Conservation (phyloP, 1,284 basidiomycete genomes). For the Austroboletus novae-zelandiae region DNA sequence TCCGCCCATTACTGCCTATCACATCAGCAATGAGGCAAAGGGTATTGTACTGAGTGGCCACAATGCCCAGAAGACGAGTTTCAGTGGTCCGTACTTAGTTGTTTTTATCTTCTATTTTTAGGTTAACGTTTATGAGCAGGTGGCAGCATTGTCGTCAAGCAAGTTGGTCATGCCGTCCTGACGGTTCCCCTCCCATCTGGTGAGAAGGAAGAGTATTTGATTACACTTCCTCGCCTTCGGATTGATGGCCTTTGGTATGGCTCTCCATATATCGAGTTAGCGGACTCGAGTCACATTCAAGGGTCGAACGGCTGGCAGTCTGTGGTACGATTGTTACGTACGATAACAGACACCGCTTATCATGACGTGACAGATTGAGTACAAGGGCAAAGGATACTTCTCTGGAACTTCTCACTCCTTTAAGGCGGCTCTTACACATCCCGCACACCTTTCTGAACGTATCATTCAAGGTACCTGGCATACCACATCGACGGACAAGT, state of each 20-base stretch:
- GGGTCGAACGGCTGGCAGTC: conserved; percentile 72
- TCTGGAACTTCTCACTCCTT: conserved; percentile 91
- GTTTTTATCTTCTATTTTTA: not conserved
- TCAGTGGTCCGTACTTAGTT: conserved; percentile 58
- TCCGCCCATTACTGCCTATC: conserved; percentile 85
- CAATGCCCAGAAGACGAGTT: conserved; percentile 95
- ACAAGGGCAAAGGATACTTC: conserved; percentile 96
- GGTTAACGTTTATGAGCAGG: conserved; percentile 33
- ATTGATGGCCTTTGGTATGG: conserved; percentile 64
- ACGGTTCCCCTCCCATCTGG: conserved; percentile 64
- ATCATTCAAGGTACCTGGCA: conserved; percentile 91
- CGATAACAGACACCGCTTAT: conserved; percentile 2
- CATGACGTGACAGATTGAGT: conserved; percentile 61
- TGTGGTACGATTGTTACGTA: conserved; percentile 39
- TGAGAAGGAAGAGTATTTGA: conserved; percentile 74
- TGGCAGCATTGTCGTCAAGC: conserved; percentile 83
- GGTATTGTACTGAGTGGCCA: conserved; percentile 85
- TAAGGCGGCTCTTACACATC: conserved; percentile 72
- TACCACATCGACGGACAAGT: conserved; percentile 56
- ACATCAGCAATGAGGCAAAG: conserved; percentile 82
- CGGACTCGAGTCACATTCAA: conserved; percentile 83
- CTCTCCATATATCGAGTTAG: conserved; percentile 86
- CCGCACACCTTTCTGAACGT: conserved; percentile 36
- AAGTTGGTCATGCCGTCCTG: conserved; percentile 91
- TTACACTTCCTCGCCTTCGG: conserved; percentile 84